Conservation (phyloP, 495 filamentous ascomycete species). For the Cladorrhinum samala region DNA sequence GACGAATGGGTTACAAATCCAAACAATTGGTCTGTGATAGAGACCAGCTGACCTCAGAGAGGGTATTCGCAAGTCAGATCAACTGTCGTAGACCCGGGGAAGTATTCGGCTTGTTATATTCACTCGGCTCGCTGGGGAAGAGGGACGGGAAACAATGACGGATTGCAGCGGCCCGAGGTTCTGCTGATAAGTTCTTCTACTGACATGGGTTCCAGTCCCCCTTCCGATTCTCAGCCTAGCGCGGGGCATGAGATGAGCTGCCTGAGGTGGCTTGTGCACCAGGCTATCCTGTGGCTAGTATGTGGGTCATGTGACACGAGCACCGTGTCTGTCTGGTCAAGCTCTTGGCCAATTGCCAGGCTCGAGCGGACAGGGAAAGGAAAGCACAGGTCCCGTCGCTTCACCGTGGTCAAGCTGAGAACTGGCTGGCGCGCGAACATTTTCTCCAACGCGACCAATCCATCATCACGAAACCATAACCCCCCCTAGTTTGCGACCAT, state of each 20-base stretch:
- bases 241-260: neutral
- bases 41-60: too few species aligned
- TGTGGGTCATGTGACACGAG: neutral
- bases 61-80: too few species aligned
- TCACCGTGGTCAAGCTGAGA: neutral
- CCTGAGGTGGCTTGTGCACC: neutral
- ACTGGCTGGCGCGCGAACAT: slow-evolving; percentile 23
- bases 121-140: neutral
- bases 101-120: neutral
- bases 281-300: neutral
- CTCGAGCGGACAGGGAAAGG: too few species aligned
- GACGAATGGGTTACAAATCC: slow-evolving; percentile 2
- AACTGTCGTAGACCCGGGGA: neutral
- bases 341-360: too few species aligned
- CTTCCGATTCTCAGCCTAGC: neutral
- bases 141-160: slow-evolving; percentile 12
- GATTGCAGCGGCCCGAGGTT: slow-evolving; percentile 31
- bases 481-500: slow-evolving; percentile 5
- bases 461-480: slow-evolving; percentile 20
- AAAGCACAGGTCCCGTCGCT: too few species aligned
- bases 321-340: too few species aligned
- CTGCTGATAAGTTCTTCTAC: slow-evolving; percentile 4
- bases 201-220: neutral
- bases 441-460: slow-evolving; percentile 30
- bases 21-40: slow-evolving; percentile 6